A percentile compares a stretch with the other conserved stretches of the same genome.
phyloP scores from a whole-genome alignment of 2,329 filamentous ascomycete species.

The Thermoascus crustaceus region DNA sequence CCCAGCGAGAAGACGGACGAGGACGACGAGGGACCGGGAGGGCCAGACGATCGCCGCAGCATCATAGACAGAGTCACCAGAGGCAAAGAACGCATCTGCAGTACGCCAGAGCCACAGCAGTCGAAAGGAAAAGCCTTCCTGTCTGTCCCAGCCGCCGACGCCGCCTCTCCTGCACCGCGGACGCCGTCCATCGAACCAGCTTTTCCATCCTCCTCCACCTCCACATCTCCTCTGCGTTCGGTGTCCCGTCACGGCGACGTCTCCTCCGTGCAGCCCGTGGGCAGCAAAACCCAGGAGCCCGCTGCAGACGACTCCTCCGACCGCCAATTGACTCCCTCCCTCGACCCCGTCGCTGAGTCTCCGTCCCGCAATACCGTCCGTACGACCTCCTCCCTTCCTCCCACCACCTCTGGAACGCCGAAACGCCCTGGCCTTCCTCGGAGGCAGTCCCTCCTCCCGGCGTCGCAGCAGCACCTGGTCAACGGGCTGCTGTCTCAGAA shows the following conservation, averaged over 20 bases:
- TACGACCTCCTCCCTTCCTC: constrained; percentile 8
- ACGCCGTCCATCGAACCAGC: constrained; percentile 1
- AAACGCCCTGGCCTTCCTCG: constrained; percentile 30
- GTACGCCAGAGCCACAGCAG: too few relatives aligned
- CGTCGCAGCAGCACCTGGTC: constrained; percentile 32
- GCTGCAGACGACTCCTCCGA: constrained; percentile 12
- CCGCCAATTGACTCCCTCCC: constrained; percentile 16
- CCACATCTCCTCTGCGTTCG: constrained; percentile 5
- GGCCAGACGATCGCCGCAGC: background rate
- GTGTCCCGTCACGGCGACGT: constrained; percentile 15
- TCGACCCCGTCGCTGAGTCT: constrained; percentile 22
- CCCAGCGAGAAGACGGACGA: constrained; percentile 5
- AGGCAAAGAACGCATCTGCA: too few relatives aligned
- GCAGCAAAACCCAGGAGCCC: too few relatives aligned
- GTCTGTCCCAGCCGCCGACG: background rate
- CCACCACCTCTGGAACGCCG: constrained; percentile 11
- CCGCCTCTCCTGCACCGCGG: background rate
- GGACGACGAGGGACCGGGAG: background rate
- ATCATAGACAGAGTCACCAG: background rate
- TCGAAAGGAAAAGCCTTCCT: constrained; percentile 4
- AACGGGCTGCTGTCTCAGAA: constrained; percentile 15
- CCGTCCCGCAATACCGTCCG: constrained; percentile 8
- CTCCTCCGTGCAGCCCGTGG: too few relatives aligned
- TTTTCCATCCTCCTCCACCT: constrained; percentile 1
- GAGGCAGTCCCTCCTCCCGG: constrained; percentile 33